Evolutionary conservation across 2,329 filamentous ascomycete species (phyloP).

Genomic region (Pseudopyrenochaeta lycopersici): DNA sequence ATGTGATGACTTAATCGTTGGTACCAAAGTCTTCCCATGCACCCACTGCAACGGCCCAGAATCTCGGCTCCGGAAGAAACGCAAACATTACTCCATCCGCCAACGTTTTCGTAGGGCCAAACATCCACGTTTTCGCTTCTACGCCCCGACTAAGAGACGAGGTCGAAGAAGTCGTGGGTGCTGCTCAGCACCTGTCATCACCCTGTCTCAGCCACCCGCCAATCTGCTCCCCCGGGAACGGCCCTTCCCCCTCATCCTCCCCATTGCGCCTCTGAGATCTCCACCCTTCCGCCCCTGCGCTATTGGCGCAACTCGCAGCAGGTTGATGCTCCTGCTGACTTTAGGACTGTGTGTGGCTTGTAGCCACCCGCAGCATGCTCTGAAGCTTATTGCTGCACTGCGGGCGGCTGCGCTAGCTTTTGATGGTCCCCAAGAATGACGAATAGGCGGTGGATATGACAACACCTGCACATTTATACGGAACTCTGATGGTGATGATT

Average conservation of each 20-base stretch:
- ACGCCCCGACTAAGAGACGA: background rate
- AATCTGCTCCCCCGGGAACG: background rate
- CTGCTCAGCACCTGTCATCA: background rate
- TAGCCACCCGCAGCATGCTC: constrained; percentile 2
- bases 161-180: background rate
- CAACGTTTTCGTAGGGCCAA: too few relatives aligned
- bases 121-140: background rate
- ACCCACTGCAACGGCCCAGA: too few relatives aligned
- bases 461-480: background rate
- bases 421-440: background rate
- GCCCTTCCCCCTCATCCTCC: background rate
- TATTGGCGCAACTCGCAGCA: background rate
- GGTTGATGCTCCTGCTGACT: background rate
- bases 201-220: constrained; percentile 3
- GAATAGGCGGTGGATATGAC: background rate
- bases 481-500: background rate
- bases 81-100: too few relatives aligned
- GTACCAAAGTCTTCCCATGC: too few relatives aligned
- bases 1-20: background rate
- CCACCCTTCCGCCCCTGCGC: background rate
- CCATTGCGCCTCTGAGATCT: background rate
- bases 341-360: background rate
- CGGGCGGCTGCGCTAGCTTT: background rate
- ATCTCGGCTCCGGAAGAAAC: too few relatives aligned
- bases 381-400: constrained; percentile 2